Evolutionary conservation across 257 asterid genomes (phyloP), one percentile per base, ranked within the genome.

Genomic region (Solanum clarkiae): DNA sequence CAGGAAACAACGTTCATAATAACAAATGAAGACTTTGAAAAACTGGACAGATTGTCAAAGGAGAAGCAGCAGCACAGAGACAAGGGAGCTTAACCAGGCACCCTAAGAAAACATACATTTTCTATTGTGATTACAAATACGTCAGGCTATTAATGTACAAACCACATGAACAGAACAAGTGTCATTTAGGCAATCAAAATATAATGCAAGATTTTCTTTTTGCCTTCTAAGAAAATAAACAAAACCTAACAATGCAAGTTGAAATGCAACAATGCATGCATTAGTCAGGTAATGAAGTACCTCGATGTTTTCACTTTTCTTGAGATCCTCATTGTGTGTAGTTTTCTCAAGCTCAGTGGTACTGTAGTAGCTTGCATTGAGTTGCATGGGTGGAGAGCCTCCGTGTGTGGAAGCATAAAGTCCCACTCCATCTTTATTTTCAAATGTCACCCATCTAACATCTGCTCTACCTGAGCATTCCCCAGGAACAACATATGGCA

Each of bases 331-430:
- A 44, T 87, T 45, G 84, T 87, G 98, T 15, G 94, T 92, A 32
- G 98, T 95, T 85, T 91, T 88, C 87, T 97, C 99, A n/a, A 97
- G 99, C 93, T 95, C 98, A 45, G 96, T 90, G 54, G 98, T 97
- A 44, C 94, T 89, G 68, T 94, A 94, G 91, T 88, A 93, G 87
- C 99, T 97, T 40, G 98, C 99, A 90, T 85, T 95, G 92, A 97
- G 90, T 88, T 97, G 99, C 98, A 95, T 90, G 10, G 97, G 93
- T 59, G 97, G 96, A 86, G 97, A 93, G 44, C 86, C 95, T 55
- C 92, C 95, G 54, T 92, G 88, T 5, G 88, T 80, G 63, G 99
- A 93, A 89, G 98, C 99, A 85, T 85, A 95, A 24, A 97, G 88
- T 44, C 99, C 99, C 60, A 36, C 55, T 10, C 98, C 98, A 80